Conservation (phyloP, 805 yeast species). For the Candida stauntonica region DNA sequence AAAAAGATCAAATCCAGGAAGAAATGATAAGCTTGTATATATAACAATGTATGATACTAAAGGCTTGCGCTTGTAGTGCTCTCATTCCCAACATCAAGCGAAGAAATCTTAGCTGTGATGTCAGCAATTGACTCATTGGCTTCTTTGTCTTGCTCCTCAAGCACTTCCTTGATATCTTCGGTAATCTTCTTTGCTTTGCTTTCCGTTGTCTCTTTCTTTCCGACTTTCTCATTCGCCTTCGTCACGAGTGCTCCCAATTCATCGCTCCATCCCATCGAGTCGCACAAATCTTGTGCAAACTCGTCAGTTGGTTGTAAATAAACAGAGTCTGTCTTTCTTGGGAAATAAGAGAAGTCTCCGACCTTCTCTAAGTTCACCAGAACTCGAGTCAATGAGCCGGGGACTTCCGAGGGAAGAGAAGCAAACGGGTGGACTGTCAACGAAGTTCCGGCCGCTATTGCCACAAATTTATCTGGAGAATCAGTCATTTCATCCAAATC, state of each 20-base stretch:
- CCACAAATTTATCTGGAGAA: conserved; percentile 49
- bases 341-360: conserved; percentile 58
- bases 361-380: conserved; percentile 73
- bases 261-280: conserved; percentile 58
- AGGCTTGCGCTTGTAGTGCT: not conserved
- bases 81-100: conserved; percentile 3
- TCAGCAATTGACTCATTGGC: conserved; percentile 7
- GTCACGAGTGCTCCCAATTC: conserved; percentile 14
- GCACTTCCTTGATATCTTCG: conserved; percentile 25
- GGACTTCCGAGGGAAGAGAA: conserved; percentile 64
- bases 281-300: conserved; percentile 51
- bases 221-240: not conserved
- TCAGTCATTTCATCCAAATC: conserved; percentile 31
- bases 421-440: conserved; percentile 91
- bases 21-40: conserved; percentile 2
- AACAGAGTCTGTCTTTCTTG: conserved; percentile 58
- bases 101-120: conserved; percentile 1
- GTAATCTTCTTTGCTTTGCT: conserved; percentile 27
- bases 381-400: conserved; percentile 45
- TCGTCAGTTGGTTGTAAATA: conserved; percentile 61
- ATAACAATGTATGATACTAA: not conserved
- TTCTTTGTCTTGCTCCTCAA: conserved; percentile 13
- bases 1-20: conserved; percentile 23
- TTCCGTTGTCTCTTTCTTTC: conserved; percentile 5
- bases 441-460: conserved; percentile 90